A percentile compares a stretch with the other conserved stretches of the same genome.
Evolutionary conservation across 805 yeast genomes (phyloP).

Genomic region (Cephaloascus albidus): DNA sequence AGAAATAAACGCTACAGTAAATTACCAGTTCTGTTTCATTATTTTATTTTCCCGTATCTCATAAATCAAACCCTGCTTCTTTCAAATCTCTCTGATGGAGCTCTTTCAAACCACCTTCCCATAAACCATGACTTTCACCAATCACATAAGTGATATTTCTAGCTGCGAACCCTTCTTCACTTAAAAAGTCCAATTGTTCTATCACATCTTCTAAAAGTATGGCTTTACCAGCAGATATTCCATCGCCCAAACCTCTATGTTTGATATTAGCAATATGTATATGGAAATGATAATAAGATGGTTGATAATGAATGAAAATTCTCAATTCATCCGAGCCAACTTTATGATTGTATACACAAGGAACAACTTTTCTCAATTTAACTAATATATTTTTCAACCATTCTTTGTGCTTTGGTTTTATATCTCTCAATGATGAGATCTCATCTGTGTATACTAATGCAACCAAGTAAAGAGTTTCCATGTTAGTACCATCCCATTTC

Average conservation of each 20-base stretch:
- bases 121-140: constrained; percentile 73
- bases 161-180: constrained; percentile 46
- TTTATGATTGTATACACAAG: constrained; percentile 29
- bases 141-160: constrained; percentile 56
- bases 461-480: constrained; percentile 67
- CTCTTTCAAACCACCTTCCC: constrained; percentile 25
- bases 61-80: no score
- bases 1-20: constrained; percentile 1
- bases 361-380: constrained; percentile 38
- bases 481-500: constrained; percentile 83
- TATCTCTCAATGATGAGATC: constrained; percentile 67
- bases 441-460: constrained; percentile 66
- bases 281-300: constrained; percentile 93
- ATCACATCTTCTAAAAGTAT: constrained; percentile 73
- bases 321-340: constrained; percentile 52
- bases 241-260: constrained; percentile 59
- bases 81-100: background rate
- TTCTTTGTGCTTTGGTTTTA: constrained; percentile 45
- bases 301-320: constrained; percentile 86
- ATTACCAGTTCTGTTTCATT: no score
- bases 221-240: constrained; percentile 74
- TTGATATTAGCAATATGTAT: constrained; percentile 75
- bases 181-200: constrained; percentile 49
- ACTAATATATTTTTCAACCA: constrained; percentile 42
- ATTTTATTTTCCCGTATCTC: no score